These are phyloP conservation scores for Alternaria hordeiaustralica DNA, from an alignment of 2,329 filamentous ascomycete genomes.

Conservation along the genomic window DNA sequence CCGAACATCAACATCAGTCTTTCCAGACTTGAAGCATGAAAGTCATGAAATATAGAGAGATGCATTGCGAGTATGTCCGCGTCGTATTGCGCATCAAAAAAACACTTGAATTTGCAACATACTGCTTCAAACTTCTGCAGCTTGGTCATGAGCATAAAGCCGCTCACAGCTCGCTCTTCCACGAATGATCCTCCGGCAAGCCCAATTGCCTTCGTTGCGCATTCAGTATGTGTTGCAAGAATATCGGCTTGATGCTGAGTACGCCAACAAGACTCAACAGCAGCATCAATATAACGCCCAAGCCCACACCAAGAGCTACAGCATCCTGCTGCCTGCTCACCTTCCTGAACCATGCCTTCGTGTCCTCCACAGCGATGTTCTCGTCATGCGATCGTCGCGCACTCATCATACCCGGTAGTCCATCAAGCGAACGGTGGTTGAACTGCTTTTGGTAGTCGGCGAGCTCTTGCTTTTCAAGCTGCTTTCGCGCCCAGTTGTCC, in stretches of 20 bases:
- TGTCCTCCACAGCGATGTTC: conserved; percentile 54
- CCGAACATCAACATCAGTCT: neutral
- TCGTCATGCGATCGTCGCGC: conserved; percentile 58
- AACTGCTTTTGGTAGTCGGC: conserved; percentile 63
- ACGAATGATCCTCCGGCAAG: conserved; percentile 14
- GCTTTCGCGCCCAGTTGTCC: conserved; percentile 59
- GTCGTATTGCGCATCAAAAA: neutral
- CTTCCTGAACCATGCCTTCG: conserved; percentile 34
- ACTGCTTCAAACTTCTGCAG: no score
- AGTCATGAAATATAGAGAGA: neutral
- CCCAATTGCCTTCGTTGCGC: conserved; percentile 35
- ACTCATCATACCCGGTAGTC: conserved; percentile 37
- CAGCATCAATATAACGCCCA: conserved; percentile 31
- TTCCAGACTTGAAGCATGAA: no score
- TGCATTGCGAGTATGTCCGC: no score
- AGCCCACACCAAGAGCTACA: conserved; percentile 22
- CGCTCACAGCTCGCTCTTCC: conserved; percentile 15
- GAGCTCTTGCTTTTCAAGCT: conserved; percentile 58
- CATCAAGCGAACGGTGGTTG: conserved; percentile 53
- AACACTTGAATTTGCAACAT: no score
- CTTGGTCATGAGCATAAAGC: neutral
- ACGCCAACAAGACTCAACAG: conserved; percentile 23
- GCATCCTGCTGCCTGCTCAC: conserved; percentile 35
- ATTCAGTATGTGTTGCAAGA: conserved; percentile 29
- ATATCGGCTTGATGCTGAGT: conserved; percentile 24